phyloP scores from a whole-genome alignment of 139 green algal genomes.

The Tetradesmus obliquus region DNA sequence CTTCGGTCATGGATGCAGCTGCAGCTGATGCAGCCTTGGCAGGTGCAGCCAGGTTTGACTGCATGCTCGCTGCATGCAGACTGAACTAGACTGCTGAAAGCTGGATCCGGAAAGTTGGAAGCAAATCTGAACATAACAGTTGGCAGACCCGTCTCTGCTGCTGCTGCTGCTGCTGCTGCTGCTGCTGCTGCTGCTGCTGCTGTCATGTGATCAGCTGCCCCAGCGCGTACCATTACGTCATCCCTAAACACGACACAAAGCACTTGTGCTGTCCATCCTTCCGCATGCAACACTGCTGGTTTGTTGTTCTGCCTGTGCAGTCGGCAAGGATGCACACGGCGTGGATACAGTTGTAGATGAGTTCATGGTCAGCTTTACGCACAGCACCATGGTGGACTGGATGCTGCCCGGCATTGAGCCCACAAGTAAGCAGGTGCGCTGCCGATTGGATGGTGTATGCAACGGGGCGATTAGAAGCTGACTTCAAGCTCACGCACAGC shows the following conservation, averaged over 20 bases:
- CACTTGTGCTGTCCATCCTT: too few species aligned
- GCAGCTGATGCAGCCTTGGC: background rate
- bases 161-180: too few species aligned
- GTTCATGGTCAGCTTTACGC: constrained; percentile 34
- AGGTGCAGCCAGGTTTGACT: too few species aligned
- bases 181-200: background rate
- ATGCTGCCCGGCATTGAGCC: constrained; percentile 37
- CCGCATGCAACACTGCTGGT: too few species aligned
- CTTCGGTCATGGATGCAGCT: background rate
- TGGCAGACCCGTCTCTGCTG: background rate
- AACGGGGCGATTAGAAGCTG: too few species aligned
- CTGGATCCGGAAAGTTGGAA: too few species aligned
- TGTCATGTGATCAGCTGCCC: constrained; percentile 11
- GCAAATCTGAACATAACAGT: background rate
- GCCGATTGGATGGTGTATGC: too few species aligned
- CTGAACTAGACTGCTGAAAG: too few species aligned
- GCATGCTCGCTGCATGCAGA: too few species aligned
- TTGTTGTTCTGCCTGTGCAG: background rate
- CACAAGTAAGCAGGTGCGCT: background rate
- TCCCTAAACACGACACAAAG: too few species aligned
- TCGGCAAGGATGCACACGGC: background rate
- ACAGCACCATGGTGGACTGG: constrained; percentile 36
- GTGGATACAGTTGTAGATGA: constrained; percentile 31
- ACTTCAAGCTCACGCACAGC: constrained; percentile 30
- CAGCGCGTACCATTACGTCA: background rate